These are phyloP conservation scores for Avena insularis DNA, from an alignment of 176 grass and related monocot species.

Conservation along the genomic window DNA sequence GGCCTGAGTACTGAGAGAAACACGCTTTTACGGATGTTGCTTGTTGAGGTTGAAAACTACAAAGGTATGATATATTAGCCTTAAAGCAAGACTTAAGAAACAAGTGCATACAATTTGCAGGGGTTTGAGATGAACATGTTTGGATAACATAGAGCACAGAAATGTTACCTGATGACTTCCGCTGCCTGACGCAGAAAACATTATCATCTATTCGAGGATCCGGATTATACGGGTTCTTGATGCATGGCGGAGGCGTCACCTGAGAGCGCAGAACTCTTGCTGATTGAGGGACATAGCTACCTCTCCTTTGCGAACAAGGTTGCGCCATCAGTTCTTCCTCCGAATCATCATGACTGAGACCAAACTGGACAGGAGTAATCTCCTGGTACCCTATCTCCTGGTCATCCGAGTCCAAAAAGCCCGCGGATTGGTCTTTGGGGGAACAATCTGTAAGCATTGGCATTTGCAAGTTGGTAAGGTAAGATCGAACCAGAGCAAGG, in stretches of 20 bases:
- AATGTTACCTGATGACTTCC: conserved; percentile 72
- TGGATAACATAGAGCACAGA: conserved; percentile 2
- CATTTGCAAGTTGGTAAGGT: background rate
- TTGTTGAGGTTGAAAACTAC: background rate
- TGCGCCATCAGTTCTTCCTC: conserved; percentile 40
- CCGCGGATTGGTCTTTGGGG: conserved; percentile 33
- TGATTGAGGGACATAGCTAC: conserved; percentile 75
- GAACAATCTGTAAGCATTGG: conserved; percentile 58
- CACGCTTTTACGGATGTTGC: background rate
- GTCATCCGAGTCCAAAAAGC: conserved; percentile 36
- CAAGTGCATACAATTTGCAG: background rate
- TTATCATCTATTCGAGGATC: conserved; percentile 51
- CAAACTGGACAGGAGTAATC: conserved; percentile 50
- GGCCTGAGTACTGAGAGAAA: background rate
- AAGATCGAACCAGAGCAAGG: background rate
- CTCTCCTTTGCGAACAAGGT: conserved; percentile 51
- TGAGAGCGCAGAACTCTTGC: conserved; percentile 80
- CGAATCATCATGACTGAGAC: conserved; percentile 37
- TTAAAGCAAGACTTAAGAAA: background rate
- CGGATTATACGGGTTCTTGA: conserved; percentile 76
- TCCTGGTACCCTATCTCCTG: conserved; percentile 31
- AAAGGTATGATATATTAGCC: background rate
- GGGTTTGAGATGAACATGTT: conserved; percentile 10
- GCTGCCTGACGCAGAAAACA: conserved; percentile 66
- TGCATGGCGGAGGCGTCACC: conserved; percentile 88